phyloP scores from a whole-genome alignment of 2,329 filamentous ascomycete species.

The Penicillium janthinellum region DNA sequence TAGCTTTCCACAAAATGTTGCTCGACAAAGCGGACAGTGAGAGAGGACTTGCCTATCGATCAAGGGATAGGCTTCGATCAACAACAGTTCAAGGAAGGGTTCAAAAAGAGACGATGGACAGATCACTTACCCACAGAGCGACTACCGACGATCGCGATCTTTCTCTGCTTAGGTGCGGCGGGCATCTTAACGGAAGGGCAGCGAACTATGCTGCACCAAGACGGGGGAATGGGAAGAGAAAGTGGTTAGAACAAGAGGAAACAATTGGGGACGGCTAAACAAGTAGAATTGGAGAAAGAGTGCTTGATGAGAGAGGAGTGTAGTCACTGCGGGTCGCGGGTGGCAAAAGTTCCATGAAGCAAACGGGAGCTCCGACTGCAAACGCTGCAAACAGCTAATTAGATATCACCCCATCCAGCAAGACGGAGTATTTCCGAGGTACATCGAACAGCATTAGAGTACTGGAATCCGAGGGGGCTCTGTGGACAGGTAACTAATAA shows the following conservation, averaged over 20 bases:
- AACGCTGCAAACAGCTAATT: slow-evolving; percentile 28
- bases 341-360: slow-evolving; percentile 31
- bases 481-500: too few species aligned
- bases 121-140: slow-evolving; percentile 75
- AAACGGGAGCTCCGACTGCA: slow-evolving; percentile 25
- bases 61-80: background rate
- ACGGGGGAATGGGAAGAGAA: background rate
- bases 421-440: background rate
- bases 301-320: slow-evolving; percentile 10
- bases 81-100: background rate
- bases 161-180: slow-evolving; percentile 79
- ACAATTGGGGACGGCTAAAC: background rate
- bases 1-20: slow-evolving; percentile 98
- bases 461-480: too few species aligned
- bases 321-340: slow-evolving; percentile 12
- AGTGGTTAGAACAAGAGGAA: background rate
- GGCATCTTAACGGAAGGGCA: slow-evolving; percentile 55
- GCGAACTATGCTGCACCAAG: background rate
- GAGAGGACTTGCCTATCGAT: slow-evolving; percentile 83
- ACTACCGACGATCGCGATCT: slow-evolving; percentile 94
- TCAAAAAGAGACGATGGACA: background rate
- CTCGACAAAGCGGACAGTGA: slow-evolving; percentile 96
- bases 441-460: too few species aligned
- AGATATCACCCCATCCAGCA: slow-evolving; percentile 6
- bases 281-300: slow-evolving; percentile 2